Base-by-base conservation (phyloP, 176 grass and related monocot species). In the Tillandsia fasciculata region DNA sequence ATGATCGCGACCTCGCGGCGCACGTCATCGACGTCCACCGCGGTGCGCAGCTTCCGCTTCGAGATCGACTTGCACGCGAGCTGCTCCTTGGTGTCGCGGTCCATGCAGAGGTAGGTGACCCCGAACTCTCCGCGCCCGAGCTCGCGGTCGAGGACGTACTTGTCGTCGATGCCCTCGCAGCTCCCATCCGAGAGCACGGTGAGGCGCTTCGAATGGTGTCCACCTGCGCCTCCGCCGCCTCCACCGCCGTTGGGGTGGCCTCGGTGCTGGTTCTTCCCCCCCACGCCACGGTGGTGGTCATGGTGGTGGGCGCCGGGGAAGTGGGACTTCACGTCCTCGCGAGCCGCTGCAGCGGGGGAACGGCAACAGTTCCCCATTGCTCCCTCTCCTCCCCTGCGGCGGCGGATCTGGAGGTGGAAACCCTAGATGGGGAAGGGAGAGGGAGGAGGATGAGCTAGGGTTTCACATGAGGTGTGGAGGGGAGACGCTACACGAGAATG, bases 1-100 rank as follows among this genome's bases (percentile, higher is more conserved):
- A 99, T 90, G 85, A 99, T 99, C 51, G 89, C 84, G 17, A 93
- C 94, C 87, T 99, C 94, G 61, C 94, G 86, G 54, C 94, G 84
- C 82, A 99, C 94, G 85, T 99, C 94, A 82, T 99, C 94, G 9
- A 99, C 87, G 81, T 99, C 94, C 26, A 99, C 89, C 2, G 84
- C 79, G 10, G 94, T 99, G 15, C 94, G 84, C 49, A 99, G 89
- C 87, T 93, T 99, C 72, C 89, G 78, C 65, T 99, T 99, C 57
- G 94, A 99, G 87, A 99, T 99, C 79, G 94, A 99, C 79, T 99
- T 99, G 94, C 94, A 99, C 6, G 94, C 94, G 26, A 99, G 76
- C 61, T 83, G 82, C 66, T 93, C 89, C 70, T 82, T 91, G 68
- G 84, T 87, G 72, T 80, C 82, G 64, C 87, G 94, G 48, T 99